Evolutionary conservation across 2,329 filamentous ascomycete genomes (phyloP), one percentile per base, ranked within the genome.

Genomic region (Ophiostoma novo-ulmi): DNA sequence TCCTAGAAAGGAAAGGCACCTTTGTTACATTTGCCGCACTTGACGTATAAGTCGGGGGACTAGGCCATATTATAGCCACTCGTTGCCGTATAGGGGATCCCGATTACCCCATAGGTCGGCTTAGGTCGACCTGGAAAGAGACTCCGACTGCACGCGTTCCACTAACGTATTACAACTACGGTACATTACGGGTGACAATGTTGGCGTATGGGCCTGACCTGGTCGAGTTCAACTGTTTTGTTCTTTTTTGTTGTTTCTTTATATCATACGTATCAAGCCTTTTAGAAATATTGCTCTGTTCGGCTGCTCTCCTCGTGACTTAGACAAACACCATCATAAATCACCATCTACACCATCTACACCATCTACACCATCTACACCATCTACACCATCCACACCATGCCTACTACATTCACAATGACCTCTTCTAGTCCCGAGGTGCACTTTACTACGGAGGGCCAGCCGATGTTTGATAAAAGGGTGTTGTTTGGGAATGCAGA

Each of bases 81-180:
- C n/a, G 52, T 55, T 55, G 52, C 52, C 52, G n/a, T 55, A 55
- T 55, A 55, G 52, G 52, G 52, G 22, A 55, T 26, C n/a, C 20
- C n/a, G 52, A 55, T 55, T 55, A 26, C 52, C 52, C 52, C 26
- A 55, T 55, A 55, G n/a, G n/a, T 55, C n/a, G n/a, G 22, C 52
- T 26, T 22, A 26, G 7, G 7, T 55, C 52, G n/a, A 55, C 52
- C 52, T 13, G 52, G 52, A 26, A 55, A 55, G 52, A 55, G 52
- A 55, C 52, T 55, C 52, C 52, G 52, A 55, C 52, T 13, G 6
- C 1, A 26, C n/a, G 7, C n/a, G 26, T 26, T 55, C n/a, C n/a
- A 55, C 52, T 55, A 55, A 26, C 17, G 10, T 7, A 55, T 26
- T 1, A 26, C n/a, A 55, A 26, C 20, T 8, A 26, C 20, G n/a